A percentile compares a stretch with the other conserved stretches of the same genome.
Conservation (phyloP, 257 asterid species). For the Jaltomata sinuosa region DNA sequence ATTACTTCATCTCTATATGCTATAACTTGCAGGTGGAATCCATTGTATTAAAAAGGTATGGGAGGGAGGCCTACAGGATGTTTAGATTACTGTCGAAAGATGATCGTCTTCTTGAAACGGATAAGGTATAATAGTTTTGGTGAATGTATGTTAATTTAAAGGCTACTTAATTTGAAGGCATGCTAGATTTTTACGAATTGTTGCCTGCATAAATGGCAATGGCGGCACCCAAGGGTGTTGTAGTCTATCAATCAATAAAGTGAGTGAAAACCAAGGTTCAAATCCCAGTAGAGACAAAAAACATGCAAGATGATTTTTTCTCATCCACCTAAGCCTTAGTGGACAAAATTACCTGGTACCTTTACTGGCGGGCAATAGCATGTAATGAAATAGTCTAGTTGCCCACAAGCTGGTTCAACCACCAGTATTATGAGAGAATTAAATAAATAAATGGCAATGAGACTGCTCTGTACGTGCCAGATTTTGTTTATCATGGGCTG, state of each 20-base stretch:
- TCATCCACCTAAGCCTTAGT: not conserved
- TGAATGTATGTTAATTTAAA: not conserved
- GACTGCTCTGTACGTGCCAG: not conserved
- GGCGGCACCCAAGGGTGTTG: not conserved
- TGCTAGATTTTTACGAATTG: not conserved
- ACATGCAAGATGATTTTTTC: not conserved
- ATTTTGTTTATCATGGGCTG: not conserved
- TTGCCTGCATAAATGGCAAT: not conserved
- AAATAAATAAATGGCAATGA: not conserved
- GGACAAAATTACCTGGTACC: not conserved
- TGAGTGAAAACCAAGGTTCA: not conserved
- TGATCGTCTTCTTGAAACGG: conserved; percentile 47
- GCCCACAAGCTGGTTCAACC: not conserved
- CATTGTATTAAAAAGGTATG: conserved; percentile 66
- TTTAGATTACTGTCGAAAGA: conserved; percentile 62
- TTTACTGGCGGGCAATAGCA: not conserved
- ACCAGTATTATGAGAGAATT: not conserved
- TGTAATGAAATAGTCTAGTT: not conserved
- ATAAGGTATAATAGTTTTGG: conserved; percentile 43
- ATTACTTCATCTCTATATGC: conserved; percentile 3
- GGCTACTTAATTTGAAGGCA: not conserved
- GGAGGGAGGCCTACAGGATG: conserved; percentile 75
- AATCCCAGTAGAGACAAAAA: not conserved
- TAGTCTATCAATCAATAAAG: not conserved
- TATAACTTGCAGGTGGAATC: conserved; percentile 65